These are phyloP conservation scores for Rehmannia glutinosa DNA, from an alignment of 257 asterid species.

Conservation along the genomic window DNA sequence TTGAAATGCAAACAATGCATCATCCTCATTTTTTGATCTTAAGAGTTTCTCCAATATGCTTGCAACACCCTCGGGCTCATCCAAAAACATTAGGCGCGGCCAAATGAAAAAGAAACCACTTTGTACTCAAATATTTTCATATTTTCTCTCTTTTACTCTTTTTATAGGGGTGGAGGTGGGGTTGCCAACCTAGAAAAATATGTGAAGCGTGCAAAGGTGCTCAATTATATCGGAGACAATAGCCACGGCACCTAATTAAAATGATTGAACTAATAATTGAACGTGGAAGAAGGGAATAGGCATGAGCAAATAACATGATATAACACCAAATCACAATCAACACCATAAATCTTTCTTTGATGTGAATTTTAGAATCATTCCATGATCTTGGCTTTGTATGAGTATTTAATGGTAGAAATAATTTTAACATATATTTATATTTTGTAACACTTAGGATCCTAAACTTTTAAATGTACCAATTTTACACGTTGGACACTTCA, in stretches of 20 bases:
- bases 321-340: not conserved
- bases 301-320: not conserved
- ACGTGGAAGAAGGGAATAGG: not conserved
- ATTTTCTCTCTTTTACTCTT: not conserved
- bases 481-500: no score
- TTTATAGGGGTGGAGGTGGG: not conserved
- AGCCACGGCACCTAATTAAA: not conserved
- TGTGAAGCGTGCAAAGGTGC: not conserved
- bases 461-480: no score
- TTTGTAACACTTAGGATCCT: no score
- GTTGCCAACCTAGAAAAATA: not conserved
- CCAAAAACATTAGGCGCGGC: slow-evolving; percentile 83
- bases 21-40: slow-evolving; percentile 66
- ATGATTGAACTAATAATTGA: not conserved
- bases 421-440: no score
- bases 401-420: not conserved
- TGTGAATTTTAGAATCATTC: not conserved
- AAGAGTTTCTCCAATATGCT: slow-evolving; percentile 75
- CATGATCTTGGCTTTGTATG: not conserved
- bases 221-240: not conserved
- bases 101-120: not conserved
- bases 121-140: not conserved
- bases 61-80: slow-evolving; percentile 76
- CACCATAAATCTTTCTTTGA: not conserved
- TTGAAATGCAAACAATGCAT: slow-evolving; percentile 85